Evolutionary conservation across 441 rosid species (phyloP).

Genomic region (Isatis lusitanica): DNA sequence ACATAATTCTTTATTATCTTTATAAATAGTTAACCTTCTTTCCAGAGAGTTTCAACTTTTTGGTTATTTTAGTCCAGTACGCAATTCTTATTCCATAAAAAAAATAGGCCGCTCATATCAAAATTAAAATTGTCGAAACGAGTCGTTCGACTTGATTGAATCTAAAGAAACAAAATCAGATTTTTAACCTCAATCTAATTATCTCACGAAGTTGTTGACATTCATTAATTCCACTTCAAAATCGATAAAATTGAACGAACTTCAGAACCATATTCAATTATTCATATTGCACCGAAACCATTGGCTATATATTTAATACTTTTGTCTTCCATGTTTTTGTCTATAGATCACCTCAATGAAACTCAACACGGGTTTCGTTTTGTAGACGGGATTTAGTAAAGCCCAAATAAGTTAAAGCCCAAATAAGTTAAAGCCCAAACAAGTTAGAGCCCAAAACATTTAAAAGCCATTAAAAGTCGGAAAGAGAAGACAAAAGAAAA

Average conservation of each 20-base stretch:
- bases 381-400: not conserved
- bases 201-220: not conserved
- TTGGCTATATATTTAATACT: too few relatives aligned
- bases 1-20: not conserved
- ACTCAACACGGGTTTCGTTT: not conserved
- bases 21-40: too few relatives aligned
- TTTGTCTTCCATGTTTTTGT: not conserved
- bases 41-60: too few relatives aligned
- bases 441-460: not conserved
- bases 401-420: not conserved
- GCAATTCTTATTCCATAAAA: not conserved
- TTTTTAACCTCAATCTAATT: not conserved
- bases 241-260: not conserved
- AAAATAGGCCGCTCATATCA: not conserved
- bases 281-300: too few relatives aligned
- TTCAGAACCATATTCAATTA: not conserved
- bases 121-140: too few relatives aligned
- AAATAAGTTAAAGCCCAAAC: not conserved
- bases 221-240: too few relatives aligned
- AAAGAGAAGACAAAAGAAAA: not conserved
- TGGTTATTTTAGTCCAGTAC: not conserved
- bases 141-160: not conserved
- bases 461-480: not conserved
- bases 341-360: not conserved
- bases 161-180: not conserved